Evolutionary conservation across 2,329 filamentous ascomycete species (phyloP), one percentile per base, ranked within the genome.

Genomic region (Epichloe gansuensis): DNA sequence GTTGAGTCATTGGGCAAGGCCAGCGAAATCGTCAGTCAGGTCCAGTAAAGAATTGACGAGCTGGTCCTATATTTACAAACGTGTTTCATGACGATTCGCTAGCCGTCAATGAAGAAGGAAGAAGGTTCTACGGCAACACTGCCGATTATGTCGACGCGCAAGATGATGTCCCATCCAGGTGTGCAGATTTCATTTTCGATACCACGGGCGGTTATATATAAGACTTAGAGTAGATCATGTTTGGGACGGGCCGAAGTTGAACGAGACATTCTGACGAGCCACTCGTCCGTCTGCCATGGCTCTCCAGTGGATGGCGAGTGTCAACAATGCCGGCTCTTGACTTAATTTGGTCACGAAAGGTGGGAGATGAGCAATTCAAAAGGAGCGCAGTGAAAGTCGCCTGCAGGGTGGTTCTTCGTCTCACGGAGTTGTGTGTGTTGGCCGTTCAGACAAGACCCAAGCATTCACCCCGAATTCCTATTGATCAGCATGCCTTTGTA

Each of bases 1-100:
- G 93, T 98, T 50, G 93, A 98, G 72, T 94, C 88, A 52, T 76
- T 98, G 64, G 74, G 78, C 61, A 86, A 87, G 70, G 93, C 93
- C 53, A 93, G 84, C 70, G 93, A 98, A 76, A 97, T 98, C 72
- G 93, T 98, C 67, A 91, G 88, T 71, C 81, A 85, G 67, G 82
- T 85, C 53, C 79, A 82, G 75, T 82, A 75, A 67, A 50, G 21
- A 23, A 23, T 17, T 42, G 13, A 5, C 15, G 35, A 17, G 13
- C 21, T 37, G n/a, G 46, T 11, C 34, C 15, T 31, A 35, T 45
- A 11, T 25, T 21, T 12, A 12, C 13, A 38, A 42, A 34, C 31
- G 21, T 23, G 46, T 46, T 39, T 45, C 21, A 34, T 28, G 45
- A 25, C 45, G 46, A 34, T 37, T 35, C 23, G 37, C 48, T 50